A percentile compares a stretch with the other conserved stretches of the same genome.
phyloP scores from a whole-genome alignment of 208 protist species.

The Acanthamoeba healyi region DNA sequence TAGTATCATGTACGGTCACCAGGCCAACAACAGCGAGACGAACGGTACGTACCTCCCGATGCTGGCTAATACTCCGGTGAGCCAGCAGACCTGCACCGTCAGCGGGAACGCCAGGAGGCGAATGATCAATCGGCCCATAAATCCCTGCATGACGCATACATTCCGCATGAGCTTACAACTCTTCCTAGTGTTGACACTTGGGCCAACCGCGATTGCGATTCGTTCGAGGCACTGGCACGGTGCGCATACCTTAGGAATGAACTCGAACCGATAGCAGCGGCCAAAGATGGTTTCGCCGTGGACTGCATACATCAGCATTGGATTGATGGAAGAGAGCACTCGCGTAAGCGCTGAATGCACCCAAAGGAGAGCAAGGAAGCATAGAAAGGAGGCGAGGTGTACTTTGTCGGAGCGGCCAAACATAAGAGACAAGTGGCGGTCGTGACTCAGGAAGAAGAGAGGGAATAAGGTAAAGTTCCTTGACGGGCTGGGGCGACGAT shows the following conservation, averaged over 20 bases:
- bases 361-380: no score
- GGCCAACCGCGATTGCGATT: no score
- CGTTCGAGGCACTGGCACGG: no score
- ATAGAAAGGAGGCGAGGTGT: neutral
- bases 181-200: no score
- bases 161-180: no score
- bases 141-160: neutral
- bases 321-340: no score
- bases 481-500: neutral
- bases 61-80: constrained; percentile 4
- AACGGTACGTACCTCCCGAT: neutral
- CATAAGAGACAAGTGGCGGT: constrained; percentile 1
- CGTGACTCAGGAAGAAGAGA: constrained; percentile 46
- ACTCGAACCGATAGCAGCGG: constrained; percentile 29
- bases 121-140: constrained; percentile 63
- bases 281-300: constrained; percentile 29
- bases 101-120: constrained; percentile 66
- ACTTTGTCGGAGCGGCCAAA: neutral
- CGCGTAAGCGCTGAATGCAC: no score
- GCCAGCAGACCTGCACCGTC: constrained; percentile 50
- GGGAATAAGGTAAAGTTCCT: constrained; percentile 47
- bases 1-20: neutral
- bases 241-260: constrained; percentile 68
- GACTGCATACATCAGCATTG: neutral
- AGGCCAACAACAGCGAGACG: neutral